Base-by-base conservation (phyloP, 23 red algal species). In the Gracilaria domingensis region DNA sequence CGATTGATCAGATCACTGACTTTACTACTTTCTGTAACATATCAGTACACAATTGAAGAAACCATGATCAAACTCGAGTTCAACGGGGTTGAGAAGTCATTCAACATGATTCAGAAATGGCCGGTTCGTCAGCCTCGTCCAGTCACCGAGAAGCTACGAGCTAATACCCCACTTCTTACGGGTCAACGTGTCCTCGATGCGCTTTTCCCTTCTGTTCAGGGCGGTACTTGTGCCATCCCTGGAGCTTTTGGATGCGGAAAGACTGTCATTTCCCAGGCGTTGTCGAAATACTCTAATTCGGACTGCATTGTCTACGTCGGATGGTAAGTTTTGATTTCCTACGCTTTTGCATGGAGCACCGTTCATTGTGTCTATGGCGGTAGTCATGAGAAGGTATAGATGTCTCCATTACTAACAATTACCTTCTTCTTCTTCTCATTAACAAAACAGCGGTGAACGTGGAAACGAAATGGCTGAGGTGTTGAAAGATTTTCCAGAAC, bases 401-500 rank as follows among this genome's bases (percentile, higher is more conserved):
- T 26, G 49, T 69, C 16, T 55, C 81, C 81, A 47, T 13, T 42
- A 78, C 51, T 84, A 64, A 80, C 72, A 42, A 1, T 55, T 25
- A 21, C 39, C n/a, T n/a, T n/a, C n/a, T n/a, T 49, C 45, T 54
- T 70, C 38, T 14, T 84, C 20, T 34, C 14, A 37, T 12, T 23
- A 62, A 56, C 36, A 57, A 85, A 23, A 50, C 86, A 93, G 97
- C 59, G 97, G 97, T 57, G 97, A 99, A 84, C 84, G 97, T 50
- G 97, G 97, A 71, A 99, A 99, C 56, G 97, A 99, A 87, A 99
- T 99, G 97, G 97, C 97, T 51, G 97, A 99, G 62, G 97, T 99
- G 75, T 71, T 99, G 76, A 93, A 93, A 50, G 97, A 99, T 83
- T 99, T 99, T 53, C 97, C 97, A 0, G 97, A 99, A 75, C 90